These are phyloP conservation scores for Malus hybrid DNA, from an alignment of 331 rosid species.

Conservation along the genomic window DNA sequence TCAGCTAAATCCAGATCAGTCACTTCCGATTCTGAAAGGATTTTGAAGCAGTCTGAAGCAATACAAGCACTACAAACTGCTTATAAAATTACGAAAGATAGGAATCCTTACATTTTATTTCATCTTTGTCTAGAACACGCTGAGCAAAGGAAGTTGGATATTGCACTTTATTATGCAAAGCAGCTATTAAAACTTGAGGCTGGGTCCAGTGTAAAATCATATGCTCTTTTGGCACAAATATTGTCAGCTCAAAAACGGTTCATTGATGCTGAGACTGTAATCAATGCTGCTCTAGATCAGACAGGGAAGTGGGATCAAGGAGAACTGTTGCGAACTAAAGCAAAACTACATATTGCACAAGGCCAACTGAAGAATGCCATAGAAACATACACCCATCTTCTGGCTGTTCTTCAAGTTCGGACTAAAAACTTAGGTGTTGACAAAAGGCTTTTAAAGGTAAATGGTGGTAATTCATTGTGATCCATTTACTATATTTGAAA, in stretches of 20 bases:
- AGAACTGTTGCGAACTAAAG: constrained; percentile 70
- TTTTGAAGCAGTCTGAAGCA: constrained; percentile 55
- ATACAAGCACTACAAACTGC: constrained; percentile 46
- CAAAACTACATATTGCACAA: constrained; percentile 74
- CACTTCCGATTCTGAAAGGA: constrained; percentile 61
- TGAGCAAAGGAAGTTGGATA: constrained; percentile 69
- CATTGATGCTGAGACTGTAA: constrained; percentile 63
- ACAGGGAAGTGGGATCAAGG: constrained; percentile 92
- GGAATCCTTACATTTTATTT: constrained; percentile 51
- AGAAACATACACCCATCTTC: constrained; percentile 65
- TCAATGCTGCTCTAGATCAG: constrained; percentile 81
- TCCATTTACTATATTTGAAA: background rate
- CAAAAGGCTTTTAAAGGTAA: constrained; percentile 62
- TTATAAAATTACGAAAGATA: constrained; percentile 48
- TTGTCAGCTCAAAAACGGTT: constrained; percentile 73
- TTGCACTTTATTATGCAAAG: constrained; percentile 61
- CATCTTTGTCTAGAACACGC: constrained; percentile 85
- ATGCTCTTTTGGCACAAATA: constrained; percentile 62
- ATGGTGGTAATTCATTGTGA: background rate
- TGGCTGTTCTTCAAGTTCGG: constrained; percentile 80
- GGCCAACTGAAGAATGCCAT: constrained; percentile 60
- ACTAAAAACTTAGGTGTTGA: constrained; percentile 39
- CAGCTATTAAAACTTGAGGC: constrained; percentile 56
- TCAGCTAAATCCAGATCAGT: constrained; percentile 49
- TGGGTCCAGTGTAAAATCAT: constrained; percentile 49